phyloP scores from a whole-genome alignment of 192 early-diverging fungal genomes.

The Lobosporangium transversale region DNA sequence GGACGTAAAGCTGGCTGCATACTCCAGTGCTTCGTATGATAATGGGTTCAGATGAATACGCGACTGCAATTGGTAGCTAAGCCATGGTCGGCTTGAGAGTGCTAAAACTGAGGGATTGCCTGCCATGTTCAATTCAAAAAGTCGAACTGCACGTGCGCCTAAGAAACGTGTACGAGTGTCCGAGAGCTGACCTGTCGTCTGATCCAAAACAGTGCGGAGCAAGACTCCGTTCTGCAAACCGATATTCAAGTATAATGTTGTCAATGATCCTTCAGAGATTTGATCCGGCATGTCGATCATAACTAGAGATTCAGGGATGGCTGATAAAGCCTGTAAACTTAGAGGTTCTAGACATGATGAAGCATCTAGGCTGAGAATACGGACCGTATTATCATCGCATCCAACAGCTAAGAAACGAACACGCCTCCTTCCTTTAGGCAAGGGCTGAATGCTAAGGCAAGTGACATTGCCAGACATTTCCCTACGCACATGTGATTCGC shows the following conservation, averaged over 20 bases:
- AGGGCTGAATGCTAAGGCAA: constrained; percentile 80
- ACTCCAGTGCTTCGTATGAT: constrained; percentile 86
- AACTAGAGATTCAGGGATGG: constrained; percentile 75
- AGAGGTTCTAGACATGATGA: constrained; percentile 79
- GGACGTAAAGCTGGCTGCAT: constrained; percentile 82
- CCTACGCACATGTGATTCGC: constrained; percentile 86
- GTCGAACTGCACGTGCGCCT: constrained; percentile 84
- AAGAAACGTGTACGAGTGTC: constrained; percentile 87
- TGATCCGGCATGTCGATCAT: constrained; percentile 86
- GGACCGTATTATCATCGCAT: constrained; percentile 91
- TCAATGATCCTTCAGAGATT: constrained; percentile 62
- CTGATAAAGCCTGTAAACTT: constrained; percentile 78
- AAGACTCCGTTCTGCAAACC: constrained; percentile 92
- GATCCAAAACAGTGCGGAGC: constrained; percentile 87
- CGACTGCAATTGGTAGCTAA: constrained; percentile 82
- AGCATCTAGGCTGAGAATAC: constrained; percentile 86
- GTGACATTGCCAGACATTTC: constrained; percentile 77
- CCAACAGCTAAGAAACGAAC: constrained; percentile 90
- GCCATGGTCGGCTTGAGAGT: constrained; percentile 88
- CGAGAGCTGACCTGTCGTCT: constrained; percentile 80
- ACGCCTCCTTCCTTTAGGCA: constrained; percentile 79
- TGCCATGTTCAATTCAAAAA: constrained; percentile 76
- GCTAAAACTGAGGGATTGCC: constrained; percentile 82
- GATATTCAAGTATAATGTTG: constrained; percentile 82
- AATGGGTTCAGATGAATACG: constrained; percentile 84